A percentile compares a stretch with the other conserved stretches of the same genome.
phyloP scores from a whole-genome alignment of 495 filamentous ascomycete genomes.

The Apiosordaria backusii region DNA sequence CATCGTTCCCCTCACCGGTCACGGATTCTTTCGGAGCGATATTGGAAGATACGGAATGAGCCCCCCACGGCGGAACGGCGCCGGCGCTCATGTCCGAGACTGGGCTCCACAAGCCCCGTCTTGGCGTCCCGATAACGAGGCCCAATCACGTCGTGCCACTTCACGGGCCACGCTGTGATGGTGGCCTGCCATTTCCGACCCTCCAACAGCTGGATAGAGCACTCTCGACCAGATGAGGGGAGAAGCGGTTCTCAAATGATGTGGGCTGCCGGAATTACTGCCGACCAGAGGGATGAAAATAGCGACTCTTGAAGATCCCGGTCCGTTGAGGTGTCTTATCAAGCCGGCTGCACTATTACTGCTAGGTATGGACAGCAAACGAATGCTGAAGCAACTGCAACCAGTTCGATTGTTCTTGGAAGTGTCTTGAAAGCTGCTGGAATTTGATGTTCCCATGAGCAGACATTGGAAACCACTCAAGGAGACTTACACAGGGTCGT shows the following conservation, averaged over 20 bases:
- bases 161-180: background rate
- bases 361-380: background rate
- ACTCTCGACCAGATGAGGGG: background rate
- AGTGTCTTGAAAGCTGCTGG: too few relatives aligned
- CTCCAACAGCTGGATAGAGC: background rate
- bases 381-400: too few relatives aligned
- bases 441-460: too few relatives aligned
- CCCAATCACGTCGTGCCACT: conserved; percentile 4
- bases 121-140: background rate
- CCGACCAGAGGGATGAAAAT: background rate
- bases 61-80: background rate
- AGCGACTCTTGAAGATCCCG: background rate
- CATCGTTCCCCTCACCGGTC: background rate
- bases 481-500: background rate
- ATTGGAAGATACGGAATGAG: background rate
- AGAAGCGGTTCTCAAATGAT: background rate
- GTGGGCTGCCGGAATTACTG: background rate
- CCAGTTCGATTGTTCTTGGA: too few relatives aligned
- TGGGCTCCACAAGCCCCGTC: background rate
- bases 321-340: background rate
- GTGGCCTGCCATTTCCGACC: background rate
- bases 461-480: background rate
- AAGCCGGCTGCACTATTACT: background rate
- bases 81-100: background rate
- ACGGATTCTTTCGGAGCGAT: background rate